Percentiles rank a stretch among this genome's conserved stretches.
Conservation (phyloP, 2,329 filamentous ascomycete species). For the Aspergillus versicolor region DNA sequence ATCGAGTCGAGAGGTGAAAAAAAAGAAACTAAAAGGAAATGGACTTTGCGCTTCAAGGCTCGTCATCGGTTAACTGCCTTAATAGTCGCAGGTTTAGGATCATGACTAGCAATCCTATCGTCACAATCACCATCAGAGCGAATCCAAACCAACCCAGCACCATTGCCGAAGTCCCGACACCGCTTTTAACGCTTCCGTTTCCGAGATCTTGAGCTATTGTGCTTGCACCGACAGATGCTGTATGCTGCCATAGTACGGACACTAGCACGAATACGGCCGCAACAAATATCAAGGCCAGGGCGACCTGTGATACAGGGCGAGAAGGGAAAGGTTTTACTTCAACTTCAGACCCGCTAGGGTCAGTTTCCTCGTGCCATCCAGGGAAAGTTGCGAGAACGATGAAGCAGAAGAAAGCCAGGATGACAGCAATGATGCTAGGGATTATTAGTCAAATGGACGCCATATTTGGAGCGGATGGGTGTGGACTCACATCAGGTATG, state of each 20-base stretch:
- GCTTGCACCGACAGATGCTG: slow-evolving; percentile 90
- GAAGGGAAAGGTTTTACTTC: slow-evolving; percentile 95
- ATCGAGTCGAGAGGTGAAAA: slow-evolving; percentile 3
- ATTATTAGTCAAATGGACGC: neutral
- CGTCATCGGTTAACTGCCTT: slow-evolving; percentile 55
- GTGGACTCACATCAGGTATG: slow-evolving; percentile 78
- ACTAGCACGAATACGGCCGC: slow-evolving; percentile 66
- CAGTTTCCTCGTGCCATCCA: slow-evolving; percentile 91
- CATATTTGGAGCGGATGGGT: neutral
- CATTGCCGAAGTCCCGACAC: slow-evolving; percentile 93
- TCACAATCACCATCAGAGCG: slow-evolving; percentile 87
- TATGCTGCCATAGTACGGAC: slow-evolving; percentile 67
- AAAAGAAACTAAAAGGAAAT: slow-evolving; percentile 5
- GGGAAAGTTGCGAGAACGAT: slow-evolving; percentile 94
- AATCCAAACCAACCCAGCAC: slow-evolving; percentile 98
- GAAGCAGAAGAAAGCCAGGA: slow-evolving; percentile 95
- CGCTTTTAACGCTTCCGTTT: slow-evolving; percentile 82
- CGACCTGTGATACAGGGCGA: slow-evolving; percentile 85
- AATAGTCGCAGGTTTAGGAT: slow-evolving; percentile 88
- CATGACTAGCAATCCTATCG: slow-evolving; percentile 92
- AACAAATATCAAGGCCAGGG: slow-evolving; percentile 85
- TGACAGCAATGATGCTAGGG: slow-evolving; percentile 86
- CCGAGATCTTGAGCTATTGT: slow-evolving; percentile 91
- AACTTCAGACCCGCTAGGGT: slow-evolving; percentile 75
- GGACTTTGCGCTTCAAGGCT: neutral